A percentile compares a stretch with the other conserved stretches of the same genome.
Conservation (phyloP, 768 basidiomycete species). For the Trametes coccinea region DNA sequence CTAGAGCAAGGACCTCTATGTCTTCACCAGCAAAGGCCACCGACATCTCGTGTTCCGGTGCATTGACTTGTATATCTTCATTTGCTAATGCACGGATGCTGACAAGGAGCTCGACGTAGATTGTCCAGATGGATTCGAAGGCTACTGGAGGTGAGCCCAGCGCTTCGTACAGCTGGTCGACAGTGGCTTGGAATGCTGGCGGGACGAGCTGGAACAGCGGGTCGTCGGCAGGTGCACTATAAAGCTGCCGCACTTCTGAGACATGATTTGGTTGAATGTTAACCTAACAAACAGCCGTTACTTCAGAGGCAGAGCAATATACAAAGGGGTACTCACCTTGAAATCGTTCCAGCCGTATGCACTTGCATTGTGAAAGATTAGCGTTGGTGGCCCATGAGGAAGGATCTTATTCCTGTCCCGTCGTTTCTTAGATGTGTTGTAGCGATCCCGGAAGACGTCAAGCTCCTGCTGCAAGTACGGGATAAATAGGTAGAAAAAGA, state of each 20-base stretch:
- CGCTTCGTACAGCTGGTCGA: neutral
- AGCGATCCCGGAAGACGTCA: conserved; percentile 29
- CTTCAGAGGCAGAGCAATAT: too few relatives aligned
- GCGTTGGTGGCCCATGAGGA: conserved; percentile 40
- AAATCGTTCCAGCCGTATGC: conserved; percentile 35
- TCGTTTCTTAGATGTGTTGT: conserved; percentile 29
- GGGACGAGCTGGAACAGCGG: conserved; percentile 40
- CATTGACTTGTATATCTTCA: neutral
- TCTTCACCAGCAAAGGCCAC: neutral
- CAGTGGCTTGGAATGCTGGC: conserved; percentile 23
- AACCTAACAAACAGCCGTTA: too few relatives aligned
- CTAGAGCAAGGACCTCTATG: neutral
- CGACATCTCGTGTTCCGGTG: neutral
- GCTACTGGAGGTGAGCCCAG: neutral
- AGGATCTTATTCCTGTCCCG: conserved; percentile 38
- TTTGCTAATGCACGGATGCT: neutral
- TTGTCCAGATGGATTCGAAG: neutral
- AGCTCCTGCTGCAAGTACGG: conserved; percentile 44
- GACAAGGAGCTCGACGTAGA: neutral
- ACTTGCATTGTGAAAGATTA: conserved; percentile 35
- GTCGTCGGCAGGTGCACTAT: conserved; percentile 34
- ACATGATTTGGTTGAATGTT: conserved; percentile 13
- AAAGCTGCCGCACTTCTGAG: conserved; percentile 27
- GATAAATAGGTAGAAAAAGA: conserved; percentile 44
- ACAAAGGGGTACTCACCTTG: conserved; percentile 29